Base-by-base conservation (phyloP, 1,139 yeast species). In the Blastobotrys indianensis region DNA sequence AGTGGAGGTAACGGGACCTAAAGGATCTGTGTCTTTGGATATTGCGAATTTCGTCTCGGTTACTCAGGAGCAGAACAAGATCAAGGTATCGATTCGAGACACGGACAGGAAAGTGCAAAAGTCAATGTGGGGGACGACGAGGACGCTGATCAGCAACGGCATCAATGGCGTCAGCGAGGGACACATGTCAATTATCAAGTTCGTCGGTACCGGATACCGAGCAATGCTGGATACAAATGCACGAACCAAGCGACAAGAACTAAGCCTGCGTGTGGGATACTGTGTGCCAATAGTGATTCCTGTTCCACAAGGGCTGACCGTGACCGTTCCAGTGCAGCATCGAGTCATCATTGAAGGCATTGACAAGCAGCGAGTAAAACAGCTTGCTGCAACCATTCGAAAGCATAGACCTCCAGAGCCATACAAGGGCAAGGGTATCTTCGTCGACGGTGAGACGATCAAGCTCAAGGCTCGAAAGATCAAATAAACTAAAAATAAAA, bases 141-240 rank as follows among this genome's bases (percentile, higher is more conserved):
- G 98, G 61, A 77, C 94, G 0, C 73, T 83, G 50, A 65, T 94
- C 42, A 79, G 80, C 59, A 92, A 92, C 67, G 78, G 84, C 58
- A 74, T 92, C 34, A 72, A 77, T 41, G 99, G 99, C 41, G 94
- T 88, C 32, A 78, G 87, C 37, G 97, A 90, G 57, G 97, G 97
- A 11, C 97, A 92, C 63, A 70, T 88, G 54, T 79, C 94, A 34
- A 83, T 90, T 49, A 75, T 94, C 54, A 85, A 82, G 66, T 84
- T 94, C 57, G 95, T 88, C 23, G 99, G 99, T 55, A 92, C 97
- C 12, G 99, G 99, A 63, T 94, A 86, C 75, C 81, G 97, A 67
- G 96, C 95, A 2, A 71, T 76, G 34, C 67, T 85, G 42, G 83
- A 82, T 53, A 76, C 72, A 40, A 69, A 70, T 39, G 68, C 74